Conservation (phyloP, 108 stramenopile genomes). For the Asterionellopsis glacialis region DNA sequence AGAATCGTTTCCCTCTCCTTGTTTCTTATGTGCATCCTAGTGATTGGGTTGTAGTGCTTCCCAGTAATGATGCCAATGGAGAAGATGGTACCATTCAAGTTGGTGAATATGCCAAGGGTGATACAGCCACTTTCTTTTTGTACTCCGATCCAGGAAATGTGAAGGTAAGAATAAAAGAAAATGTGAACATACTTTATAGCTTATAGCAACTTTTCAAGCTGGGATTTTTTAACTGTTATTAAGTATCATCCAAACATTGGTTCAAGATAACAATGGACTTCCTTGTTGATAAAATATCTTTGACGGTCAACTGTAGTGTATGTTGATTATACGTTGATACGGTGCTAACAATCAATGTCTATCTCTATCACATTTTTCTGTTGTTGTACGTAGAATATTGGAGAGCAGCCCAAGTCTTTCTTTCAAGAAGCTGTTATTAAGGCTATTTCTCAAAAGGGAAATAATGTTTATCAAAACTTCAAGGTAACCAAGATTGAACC, state of each 20-base stretch:
- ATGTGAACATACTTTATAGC: background rate
- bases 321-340: background rate
- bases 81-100: conserved; percentile 94
- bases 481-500: conserved; percentile 84
- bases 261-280: too few species aligned
- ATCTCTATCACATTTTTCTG: background rate
- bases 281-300: too few species aligned
- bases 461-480: conserved; percentile 91
- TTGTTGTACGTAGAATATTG: conserved; percentile 38
- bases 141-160: conserved; percentile 59
- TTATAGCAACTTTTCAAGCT: too few species aligned
- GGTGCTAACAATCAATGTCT: background rate
- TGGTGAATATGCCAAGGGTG: conserved; percentile 95
- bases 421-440: conserved; percentile 63
- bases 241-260: too few species aligned
- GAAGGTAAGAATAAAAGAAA: conserved; percentile 31
- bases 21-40: conserved; percentile 84
- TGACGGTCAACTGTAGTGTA: background rate
- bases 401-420: conserved; percentile 48
- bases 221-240: too few species aligned
- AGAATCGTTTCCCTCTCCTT: conserved; percentile 82
- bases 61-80: conserved; percentile 89
- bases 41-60: conserved; percentile 88
- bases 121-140: conserved; percentile 89
- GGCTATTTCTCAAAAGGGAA: conserved; percentile 83